Conservation (phyloP, 306 rosid genomes). For the Prunus mume region DNA sequence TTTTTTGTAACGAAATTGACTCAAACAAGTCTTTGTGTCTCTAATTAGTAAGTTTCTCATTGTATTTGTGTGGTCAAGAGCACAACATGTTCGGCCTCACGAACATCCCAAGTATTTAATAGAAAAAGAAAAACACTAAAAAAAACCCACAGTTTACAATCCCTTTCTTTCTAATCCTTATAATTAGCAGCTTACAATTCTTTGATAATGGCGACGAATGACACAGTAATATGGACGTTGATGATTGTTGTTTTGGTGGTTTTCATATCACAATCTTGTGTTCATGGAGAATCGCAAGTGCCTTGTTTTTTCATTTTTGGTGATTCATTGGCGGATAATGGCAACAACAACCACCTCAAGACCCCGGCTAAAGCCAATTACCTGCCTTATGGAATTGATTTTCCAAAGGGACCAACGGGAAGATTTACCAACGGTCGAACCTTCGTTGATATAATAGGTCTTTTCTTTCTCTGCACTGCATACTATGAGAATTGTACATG, state of each 20-base stretch:
- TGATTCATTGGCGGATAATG: conserved; percentile 48
- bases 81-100: not conserved
- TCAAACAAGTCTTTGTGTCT: no score
- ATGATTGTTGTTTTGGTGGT: not conserved
- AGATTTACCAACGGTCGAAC: conserved; percentile 52
- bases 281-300: conserved; percentile 11
- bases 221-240: not conserved
- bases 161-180: not conserved
- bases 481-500: not conserved
- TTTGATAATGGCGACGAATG: not conserved
- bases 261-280: not conserved
- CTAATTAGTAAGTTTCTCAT: not conserved
- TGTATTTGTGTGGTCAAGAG: not conserved
- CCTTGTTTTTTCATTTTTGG: conserved; percentile 55
- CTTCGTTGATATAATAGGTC: conserved; percentile 14
- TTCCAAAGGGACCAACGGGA: conserved; percentile 39
- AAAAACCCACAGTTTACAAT: not conserved
- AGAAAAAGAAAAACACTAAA: not conserved
- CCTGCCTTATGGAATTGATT: conserved; percentile 59
- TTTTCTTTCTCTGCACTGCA: not conserved
- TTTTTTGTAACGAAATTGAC: no score
- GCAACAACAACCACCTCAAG: conserved; percentile 48
- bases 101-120: not conserved
- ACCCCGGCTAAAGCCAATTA: conserved; percentile 33
- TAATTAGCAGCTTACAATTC: not conserved